Base-by-base conservation (phyloP, 345 rosid genomes). In the Laguncularia racemosa region DNA sequence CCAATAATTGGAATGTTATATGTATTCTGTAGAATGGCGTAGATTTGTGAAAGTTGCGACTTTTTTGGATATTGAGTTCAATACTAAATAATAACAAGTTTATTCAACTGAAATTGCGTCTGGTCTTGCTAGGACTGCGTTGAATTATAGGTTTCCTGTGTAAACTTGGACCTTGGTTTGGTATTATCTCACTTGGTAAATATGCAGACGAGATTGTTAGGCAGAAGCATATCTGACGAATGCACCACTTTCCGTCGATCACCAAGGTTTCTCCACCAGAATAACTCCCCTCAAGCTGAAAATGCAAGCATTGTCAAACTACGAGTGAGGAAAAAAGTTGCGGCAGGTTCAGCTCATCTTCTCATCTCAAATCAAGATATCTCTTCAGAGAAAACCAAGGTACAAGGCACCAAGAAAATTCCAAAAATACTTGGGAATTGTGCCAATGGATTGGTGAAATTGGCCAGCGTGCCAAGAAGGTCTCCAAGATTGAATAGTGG, bases 401-500 rank as follows among this genome's bases (percentile, higher is more conserved):
- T 14, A n/a, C 14, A n/a, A 47, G 18, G 50, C 16, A 47, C 19
- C 49, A 18, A 4, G 33, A 2, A 44, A 56, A 43, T 7, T 56
- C 19, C 6, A 47, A 14, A 3, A n/a, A 47, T 10, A n/a, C 4
- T 6, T 13, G 50, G 50, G 18, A 47, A 12, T 14, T 10, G 6
- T 47, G 50, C 18, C 16, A 47, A 47, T 6, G 40, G 0, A 47
- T 9, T 47, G 16, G 50, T n/a, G 49, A 64, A 44, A 43, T 65
- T 51, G 20, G 40, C 9, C 7, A 33, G 40, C 40, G 7, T 9
- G 40, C 40, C 40, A 33, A 38, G 72, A 53, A 58, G 17, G 55
- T 71, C 70, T 57, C 45, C 68, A 4, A 67, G 71, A 56, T 53
- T 65, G 56, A 73, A 56, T 58, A 15, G 8, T 16, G 60, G 44